These are phyloP conservation scores for Colletotrichum godetiae DNA, from an alignment of 2,329 filamentous ascomycete genomes.

Conservation along the genomic window DNA sequence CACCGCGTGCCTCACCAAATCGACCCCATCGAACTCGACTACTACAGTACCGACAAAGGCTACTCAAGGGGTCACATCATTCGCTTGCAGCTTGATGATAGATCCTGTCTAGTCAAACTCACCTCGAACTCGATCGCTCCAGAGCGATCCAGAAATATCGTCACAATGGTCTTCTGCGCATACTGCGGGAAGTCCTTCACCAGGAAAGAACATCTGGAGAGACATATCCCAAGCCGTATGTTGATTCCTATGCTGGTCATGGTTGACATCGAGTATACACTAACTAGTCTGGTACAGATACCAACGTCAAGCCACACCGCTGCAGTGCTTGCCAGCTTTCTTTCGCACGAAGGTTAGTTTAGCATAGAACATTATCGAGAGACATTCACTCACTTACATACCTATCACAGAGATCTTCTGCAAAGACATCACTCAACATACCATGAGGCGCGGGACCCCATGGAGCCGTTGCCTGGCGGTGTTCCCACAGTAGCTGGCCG, in stretches of 20 bases:
- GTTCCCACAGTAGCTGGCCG: slow-evolving; percentile 52
- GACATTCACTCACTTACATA: slow-evolving; percentile 36
- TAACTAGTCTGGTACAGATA: slow-evolving; percentile 52
- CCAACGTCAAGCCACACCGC: slow-evolving; percentile 65
- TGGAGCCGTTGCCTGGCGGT: slow-evolving; percentile 57
- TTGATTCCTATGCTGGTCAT: slow-evolving; percentile 8
- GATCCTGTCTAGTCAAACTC: neutral
- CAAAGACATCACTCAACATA: slow-evolving; percentile 63
- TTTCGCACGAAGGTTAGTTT: slow-evolving; percentile 59
- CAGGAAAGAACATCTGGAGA: slow-evolving; percentile 67
- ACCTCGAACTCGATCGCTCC: neutral
- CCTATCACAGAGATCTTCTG: slow-evolving; percentile 57
- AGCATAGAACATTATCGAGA: neutral
- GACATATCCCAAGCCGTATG: slow-evolving; percentile 65
- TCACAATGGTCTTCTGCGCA: slow-evolving; percentile 59
- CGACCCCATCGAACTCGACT: neutral
- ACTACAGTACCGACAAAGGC: neutral
- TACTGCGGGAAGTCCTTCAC: slow-evolving; percentile 67
- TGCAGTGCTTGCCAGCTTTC: slow-evolving; percentile 61
- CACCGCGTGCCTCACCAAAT: too few species aligned
- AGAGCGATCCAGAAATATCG: neutral
- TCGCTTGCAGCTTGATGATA: slow-evolving; percentile 17
- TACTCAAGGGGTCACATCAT: neutral
- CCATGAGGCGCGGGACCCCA: slow-evolving; percentile 60
- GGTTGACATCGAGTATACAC: neutral